These are phyloP conservation scores for Amanita thiersii DNA, from an alignment of 768 basidiomycete species.

Conservation along the genomic window DNA sequence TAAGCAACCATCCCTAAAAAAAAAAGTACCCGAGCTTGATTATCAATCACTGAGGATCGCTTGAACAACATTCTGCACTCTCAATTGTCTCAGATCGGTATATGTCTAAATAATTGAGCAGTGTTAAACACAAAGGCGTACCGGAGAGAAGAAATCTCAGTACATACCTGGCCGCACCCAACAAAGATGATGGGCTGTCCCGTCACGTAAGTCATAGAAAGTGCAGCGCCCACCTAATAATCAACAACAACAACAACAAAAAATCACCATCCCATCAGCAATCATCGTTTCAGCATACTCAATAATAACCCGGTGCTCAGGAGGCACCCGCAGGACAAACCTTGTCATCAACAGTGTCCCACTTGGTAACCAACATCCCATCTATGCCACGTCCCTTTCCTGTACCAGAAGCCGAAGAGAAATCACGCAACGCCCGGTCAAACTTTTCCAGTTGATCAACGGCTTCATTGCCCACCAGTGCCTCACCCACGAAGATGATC, in stretches of 20 bases:
- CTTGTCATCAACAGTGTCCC: slow-evolving; percentile 98
- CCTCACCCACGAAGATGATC: slow-evolving; percentile 97
- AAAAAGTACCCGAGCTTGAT: background rate
- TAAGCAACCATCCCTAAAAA: too few species aligned
- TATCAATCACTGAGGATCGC: slow-evolving; percentile 76
- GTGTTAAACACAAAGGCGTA: background rate
- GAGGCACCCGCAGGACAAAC: slow-evolving; percentile 28
- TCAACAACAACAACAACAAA: too few species aligned
- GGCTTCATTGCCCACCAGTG: slow-evolving; percentile 96
- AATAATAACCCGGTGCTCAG: slow-evolving; percentile 1
- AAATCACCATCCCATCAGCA: too few species aligned
- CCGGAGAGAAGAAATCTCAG: background rate
- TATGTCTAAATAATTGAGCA: slow-evolving; percentile 94
- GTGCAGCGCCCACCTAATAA: slow-evolving; percentile 86
- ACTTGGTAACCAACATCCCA: slow-evolving; percentile 97
- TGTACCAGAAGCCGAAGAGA: slow-evolving; percentile 63
- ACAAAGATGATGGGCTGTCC: slow-evolving; percentile 98
- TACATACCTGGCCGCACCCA: slow-evolving; percentile 87
- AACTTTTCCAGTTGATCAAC: slow-evolving; percentile 98
- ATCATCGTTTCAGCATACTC: too few species aligned
- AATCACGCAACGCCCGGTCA: slow-evolving; percentile 88
- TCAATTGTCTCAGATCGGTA: slow-evolving; percentile 86
- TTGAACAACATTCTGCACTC: slow-evolving; percentile 88
- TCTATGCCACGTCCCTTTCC: slow-evolving; percentile 88
- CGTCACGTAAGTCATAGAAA: slow-evolving; percentile 99